Conservation (phyloP, 2,329 filamentous ascomycete genomes). For the Seiridium cupressi region DNA sequence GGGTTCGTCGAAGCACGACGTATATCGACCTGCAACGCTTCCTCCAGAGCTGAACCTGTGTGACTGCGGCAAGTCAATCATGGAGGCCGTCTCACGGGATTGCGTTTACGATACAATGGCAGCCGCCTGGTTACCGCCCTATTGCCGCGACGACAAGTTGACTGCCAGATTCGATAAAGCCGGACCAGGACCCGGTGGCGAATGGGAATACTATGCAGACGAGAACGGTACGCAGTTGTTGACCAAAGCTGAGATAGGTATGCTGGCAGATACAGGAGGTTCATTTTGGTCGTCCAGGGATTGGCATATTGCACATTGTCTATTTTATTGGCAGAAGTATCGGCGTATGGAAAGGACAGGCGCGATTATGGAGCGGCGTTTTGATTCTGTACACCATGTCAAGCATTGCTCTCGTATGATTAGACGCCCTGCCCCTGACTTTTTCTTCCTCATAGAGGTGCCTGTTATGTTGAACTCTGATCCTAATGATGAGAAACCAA, state of each 20-base stretch:
- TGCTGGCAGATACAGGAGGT: neutral
- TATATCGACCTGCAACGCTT: neutral
- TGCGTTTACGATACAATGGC: conserved; percentile 3
- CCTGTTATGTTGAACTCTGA: neutral
- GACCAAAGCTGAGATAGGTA: neutral
- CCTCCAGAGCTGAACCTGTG: neutral
- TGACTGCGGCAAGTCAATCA: neutral
- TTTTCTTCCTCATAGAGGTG: neutral
- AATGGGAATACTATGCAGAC: neutral
- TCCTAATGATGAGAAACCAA: too few species aligned
- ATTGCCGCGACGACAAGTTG: conserved; percentile 2
- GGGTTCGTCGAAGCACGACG: too few species aligned
- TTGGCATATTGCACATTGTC: conserved; percentile 4
- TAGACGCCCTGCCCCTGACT: neutral
- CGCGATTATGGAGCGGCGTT: neutral
- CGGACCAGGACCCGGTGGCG: neutral
- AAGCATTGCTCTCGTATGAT: conserved; percentile 3
- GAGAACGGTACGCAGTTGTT: neutral
- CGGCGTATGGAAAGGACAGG: neutral
- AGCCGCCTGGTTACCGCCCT: neutral
- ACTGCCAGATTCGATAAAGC: neutral
- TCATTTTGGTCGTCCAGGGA: neutral
- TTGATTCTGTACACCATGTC: neutral
- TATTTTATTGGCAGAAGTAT: conserved; percentile 1
- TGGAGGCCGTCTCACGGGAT: neutral